Conservation (phyloP, 1,284 basidiomycete genomes). For the Ganoderma lingzhi region DNA sequence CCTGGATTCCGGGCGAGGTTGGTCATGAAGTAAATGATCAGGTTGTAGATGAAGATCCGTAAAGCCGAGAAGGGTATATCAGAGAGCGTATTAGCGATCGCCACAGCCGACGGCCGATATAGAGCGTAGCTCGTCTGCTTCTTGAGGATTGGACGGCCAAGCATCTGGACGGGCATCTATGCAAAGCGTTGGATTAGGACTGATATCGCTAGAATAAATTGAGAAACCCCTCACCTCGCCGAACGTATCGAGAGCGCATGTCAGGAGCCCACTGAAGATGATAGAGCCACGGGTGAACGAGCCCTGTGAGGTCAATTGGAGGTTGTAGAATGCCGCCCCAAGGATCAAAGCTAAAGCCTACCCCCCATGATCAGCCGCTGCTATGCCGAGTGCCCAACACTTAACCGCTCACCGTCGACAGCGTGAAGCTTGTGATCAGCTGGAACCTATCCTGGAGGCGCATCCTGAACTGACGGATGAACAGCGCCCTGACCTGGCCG, state of each 20-base stretch:
- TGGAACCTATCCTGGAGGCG: conserved; percentile 87
- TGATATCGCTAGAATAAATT: fast-evolving
- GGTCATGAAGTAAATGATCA: conserved; percentile 83
- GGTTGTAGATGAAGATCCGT: conserved; percentile 69
- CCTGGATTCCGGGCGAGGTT: conserved; percentile 66
- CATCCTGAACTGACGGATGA: conserved; percentile 80
- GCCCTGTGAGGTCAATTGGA: conserved; percentile 78
- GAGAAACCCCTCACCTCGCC: conserved; percentile 57
- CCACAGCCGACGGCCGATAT: conserved; percentile 81
- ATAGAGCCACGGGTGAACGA: conserved; percentile 90
- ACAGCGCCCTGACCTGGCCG: conserved; percentile 78
- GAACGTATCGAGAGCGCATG: conserved; percentile 82
- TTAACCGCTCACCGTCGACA: conserved; percentile 55
- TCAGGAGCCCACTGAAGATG: conserved; percentile 79
- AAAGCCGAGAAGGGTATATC: conserved; percentile 80
- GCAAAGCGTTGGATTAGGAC: neutral
- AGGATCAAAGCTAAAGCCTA: conserved; percentile 74
- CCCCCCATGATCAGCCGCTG: conserved; percentile 25
- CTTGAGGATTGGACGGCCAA: conserved; percentile 77
- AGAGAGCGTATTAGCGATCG: conserved; percentile 77
- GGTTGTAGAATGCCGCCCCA: conserved; percentile 79
- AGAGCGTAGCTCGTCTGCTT: conserved; percentile 74
- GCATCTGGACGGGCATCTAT: conserved; percentile 72
- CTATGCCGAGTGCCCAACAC: neutral
- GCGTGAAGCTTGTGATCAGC: conserved; percentile 73